A percentile compares a stretch with the other conserved stretches of the same genome.
Evolutionary conservation across 768 basidiomycete genomes (phyloP).

Genomic region (Jaapia argillacea): DNA sequence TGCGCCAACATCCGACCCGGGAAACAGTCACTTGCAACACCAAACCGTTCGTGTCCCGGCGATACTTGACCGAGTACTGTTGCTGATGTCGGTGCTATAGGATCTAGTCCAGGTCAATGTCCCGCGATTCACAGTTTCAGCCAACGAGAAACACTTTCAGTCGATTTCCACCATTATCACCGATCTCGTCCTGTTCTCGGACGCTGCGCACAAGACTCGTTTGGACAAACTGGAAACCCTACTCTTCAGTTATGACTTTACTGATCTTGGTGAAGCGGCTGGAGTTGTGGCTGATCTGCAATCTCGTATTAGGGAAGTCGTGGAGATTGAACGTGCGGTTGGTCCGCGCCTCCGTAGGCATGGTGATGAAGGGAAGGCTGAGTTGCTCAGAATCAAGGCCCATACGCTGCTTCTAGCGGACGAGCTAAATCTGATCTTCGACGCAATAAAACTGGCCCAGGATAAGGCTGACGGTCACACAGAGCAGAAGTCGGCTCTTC

Average conservation of each 20-base stretch:
- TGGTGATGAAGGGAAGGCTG: conserved; percentile 36
- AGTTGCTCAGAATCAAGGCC: conserved; percentile 58
- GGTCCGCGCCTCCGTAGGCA: conserved; percentile 26
- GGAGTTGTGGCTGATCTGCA: conserved; percentile 67
- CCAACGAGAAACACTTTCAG: conserved; percentile 72
- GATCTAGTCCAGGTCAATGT: conserved; percentile 77
- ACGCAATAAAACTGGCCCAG: conserved; percentile 77
- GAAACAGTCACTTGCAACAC: conserved; percentile 18
- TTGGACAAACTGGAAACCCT: conserved; percentile 73
- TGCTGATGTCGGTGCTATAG: conserved; percentile 25
- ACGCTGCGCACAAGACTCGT: conserved; percentile 73
- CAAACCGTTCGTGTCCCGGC: conserved; percentile 40
- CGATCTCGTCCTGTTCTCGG: conserved; percentile 81
- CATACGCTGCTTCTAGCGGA: conserved; percentile 66
- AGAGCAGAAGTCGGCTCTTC: conserved; percentile 71
- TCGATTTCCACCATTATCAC: conserved; percentile 83
- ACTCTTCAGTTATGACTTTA: conserved; percentile 83
- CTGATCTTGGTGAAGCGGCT: conserved; percentile 62
- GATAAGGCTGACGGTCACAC: conserved; percentile 57
- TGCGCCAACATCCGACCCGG: conserved; percentile 27
- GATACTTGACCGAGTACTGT: no score
- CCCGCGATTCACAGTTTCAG: conserved; percentile 81
- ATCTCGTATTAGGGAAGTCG: conserved; percentile 51
- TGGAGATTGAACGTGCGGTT: conserved; percentile 39
- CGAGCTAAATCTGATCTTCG: conserved; percentile 78